These are phyloP conservation scores for Zygosaccharomyces pseudobailii DNA, from an alignment of 1,139 yeast genomes.

Conservation along the genomic window DNA sequence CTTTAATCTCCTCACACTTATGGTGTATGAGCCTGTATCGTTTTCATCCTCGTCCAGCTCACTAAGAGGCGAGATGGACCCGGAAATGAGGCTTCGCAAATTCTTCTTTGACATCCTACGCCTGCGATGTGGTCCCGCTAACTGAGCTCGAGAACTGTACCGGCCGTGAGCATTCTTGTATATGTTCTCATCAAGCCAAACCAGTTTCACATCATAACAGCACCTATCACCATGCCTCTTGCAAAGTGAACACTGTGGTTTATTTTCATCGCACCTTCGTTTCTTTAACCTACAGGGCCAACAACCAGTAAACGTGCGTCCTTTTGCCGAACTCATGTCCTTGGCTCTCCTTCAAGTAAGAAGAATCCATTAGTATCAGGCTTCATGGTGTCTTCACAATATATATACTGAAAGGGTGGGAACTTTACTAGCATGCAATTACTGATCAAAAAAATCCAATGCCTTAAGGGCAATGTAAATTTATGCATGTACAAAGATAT, in stretches of 20 bases:
- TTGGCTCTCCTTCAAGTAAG: too few species aligned
- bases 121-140: not conserved
- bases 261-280: conserved; percentile 27
- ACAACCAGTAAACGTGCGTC: conserved; percentile 31
- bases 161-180: conserved; percentile 7
- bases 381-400: not conserved
- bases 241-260: conserved; percentile 27
- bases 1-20: conserved; percentile 30
- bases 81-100: not conserved
- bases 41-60: not conserved
- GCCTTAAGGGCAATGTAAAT: not conserved
- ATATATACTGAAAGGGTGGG: not conserved
- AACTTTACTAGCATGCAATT: not conserved
- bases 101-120: conserved; percentile 3
- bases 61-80: not conserved
- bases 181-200: conserved; percentile 27
- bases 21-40: conserved; percentile 19
- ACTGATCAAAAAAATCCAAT: not conserved
- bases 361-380: too few species aligned
- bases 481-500: conserved; percentile 1
- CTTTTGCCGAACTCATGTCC: conserved; percentile 8
- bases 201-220: conserved; percentile 28
- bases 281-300: conserved; percentile 33
- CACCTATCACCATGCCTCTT: conserved; percentile 22
- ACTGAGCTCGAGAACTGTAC: not conserved